A percentile compares a stretch with the other conserved stretches of the same genome.
Evolutionary conservation across 805 yeast species (phyloP).

Genomic region (Saturnispora ahearnii): DNA sequence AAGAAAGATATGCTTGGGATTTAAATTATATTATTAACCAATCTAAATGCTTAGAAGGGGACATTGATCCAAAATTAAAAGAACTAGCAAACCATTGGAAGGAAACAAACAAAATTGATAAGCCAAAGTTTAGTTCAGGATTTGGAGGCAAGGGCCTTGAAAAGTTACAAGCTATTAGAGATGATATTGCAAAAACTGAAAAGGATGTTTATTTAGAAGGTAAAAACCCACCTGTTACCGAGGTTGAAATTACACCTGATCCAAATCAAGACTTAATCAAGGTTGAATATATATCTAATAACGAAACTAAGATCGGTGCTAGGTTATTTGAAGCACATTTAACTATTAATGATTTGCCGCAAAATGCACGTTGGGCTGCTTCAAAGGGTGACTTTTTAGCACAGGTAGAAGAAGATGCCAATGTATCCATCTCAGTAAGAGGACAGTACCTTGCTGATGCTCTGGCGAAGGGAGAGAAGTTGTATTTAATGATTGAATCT

Average conservation of each 20-base stretch:
- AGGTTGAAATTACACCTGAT: not conserved
- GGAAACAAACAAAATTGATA: slow-evolving; percentile 56
- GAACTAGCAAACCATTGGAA: slow-evolving; percentile 47
- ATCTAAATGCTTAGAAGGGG: slow-evolving; percentile 34
- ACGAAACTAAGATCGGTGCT: slow-evolving; percentile 5
- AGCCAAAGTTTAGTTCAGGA: slow-evolving; percentile 57
- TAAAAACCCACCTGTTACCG: not conserved
- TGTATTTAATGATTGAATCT: slow-evolving; percentile 74
- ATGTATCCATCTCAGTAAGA: slow-evolving; percentile 69
- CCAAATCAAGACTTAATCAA: not conserved
- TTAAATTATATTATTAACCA: slow-evolving; percentile 58
- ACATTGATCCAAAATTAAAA: slow-evolving; percentile 41
- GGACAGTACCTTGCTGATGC: slow-evolving; percentile 57
- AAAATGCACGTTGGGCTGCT: slow-evolving; percentile 67
- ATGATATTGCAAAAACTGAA: slow-evolving; percentile 40
- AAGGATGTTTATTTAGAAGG: not conserved
- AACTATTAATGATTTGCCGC: slow-evolving; percentile 79
- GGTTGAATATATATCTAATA: slow-evolving; percentile 5
- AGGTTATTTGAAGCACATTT: slow-evolving; percentile 25
- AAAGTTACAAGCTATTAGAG: slow-evolving; percentile 56
- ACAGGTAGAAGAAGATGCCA: slow-evolving; percentile 59
- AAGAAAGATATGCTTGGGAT: slow-evolving; percentile 58
- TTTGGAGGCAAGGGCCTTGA: slow-evolving; percentile 92
- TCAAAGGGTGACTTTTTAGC: slow-evolving; percentile 56
- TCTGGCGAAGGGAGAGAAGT: slow-evolving; percentile 59